phyloP scores from a whole-genome alignment of 805 yeast genomes.

The Yamadazyma nakazawae region DNA sequence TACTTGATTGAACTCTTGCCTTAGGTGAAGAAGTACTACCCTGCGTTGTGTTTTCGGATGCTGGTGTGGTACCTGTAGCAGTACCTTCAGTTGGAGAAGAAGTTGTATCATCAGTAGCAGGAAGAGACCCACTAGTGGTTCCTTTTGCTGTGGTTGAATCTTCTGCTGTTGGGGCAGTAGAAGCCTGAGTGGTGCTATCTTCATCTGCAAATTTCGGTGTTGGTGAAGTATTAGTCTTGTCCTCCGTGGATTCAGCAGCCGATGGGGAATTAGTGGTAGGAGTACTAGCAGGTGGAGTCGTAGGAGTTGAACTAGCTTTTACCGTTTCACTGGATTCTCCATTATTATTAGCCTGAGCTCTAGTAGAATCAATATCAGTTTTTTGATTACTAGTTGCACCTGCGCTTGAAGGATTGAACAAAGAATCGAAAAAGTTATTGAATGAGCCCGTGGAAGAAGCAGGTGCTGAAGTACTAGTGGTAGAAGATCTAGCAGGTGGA shows the following conservation, averaged over 20 bases:
- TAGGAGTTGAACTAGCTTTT: not conserved
- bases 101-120: not conserved
- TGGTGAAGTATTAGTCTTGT: not conserved
- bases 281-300: slow-evolving; percentile 1
- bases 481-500: not conserved
- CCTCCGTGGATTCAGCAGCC: not conserved
- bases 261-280: slow-evolving; percentile 1
- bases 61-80: not conserved
- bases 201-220: not conserved
- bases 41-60: not conserved
- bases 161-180: not conserved
- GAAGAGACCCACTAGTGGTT: not conserved
- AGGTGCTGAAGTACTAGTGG: not conserved
- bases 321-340: not conserved
- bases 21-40: not conserved
- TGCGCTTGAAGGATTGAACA: slow-evolving; percentile 4
- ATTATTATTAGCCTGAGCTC: not conserved
- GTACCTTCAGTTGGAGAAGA: slow-evolving; percentile 3
- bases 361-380: not conserved
- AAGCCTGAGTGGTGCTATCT: not conserved
- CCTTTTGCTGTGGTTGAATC: not conserved
- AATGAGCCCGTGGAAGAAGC: slow-evolving; percentile 1
- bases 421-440: slow-evolving; percentile 4
- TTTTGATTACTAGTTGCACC: not conserved
- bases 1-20: not conserved